Conservation (phyloP, 345 rosid genomes). For the Corymbia maculata region DNA sequence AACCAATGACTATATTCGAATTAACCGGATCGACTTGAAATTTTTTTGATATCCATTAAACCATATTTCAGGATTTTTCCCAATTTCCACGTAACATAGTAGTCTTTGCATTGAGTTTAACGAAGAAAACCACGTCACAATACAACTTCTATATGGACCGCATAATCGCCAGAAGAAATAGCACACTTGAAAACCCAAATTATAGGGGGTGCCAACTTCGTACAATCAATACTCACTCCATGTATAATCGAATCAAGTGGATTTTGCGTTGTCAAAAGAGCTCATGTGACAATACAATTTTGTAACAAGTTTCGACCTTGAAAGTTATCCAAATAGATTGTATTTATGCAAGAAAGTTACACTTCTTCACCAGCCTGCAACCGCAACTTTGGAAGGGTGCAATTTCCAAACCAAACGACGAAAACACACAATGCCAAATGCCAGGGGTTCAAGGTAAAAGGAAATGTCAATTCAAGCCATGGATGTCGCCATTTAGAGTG, state of each 20-base stretch:
- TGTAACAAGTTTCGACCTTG: accelerated
- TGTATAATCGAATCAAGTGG: not conserved
- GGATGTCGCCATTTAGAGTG: no score
- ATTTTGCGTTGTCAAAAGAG: constrained; percentile 52
- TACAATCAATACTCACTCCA: not conserved
- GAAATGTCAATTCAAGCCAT: no score
- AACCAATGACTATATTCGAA: no score
- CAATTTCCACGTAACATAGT: not conserved
- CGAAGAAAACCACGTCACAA: no score
- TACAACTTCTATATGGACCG: not conserved
- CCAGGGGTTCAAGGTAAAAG: not conserved
- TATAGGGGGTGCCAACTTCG: not conserved
- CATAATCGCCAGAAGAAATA: accelerated
- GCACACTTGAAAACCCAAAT: accelerated
- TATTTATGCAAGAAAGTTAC: no score
- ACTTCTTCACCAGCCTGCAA: not conserved
- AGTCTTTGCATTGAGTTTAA: not conserved
- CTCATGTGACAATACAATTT: constrained; percentile 11
- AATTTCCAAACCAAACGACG: no score
- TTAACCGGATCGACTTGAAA: no score
- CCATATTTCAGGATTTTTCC: no score
- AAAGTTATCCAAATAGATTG: not conserved
- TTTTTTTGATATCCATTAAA: no score
- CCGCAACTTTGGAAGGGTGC: not conserved
- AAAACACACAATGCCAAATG: not conserved